phyloP scores from a whole-genome alignment of 2,329 filamentous ascomycete species.

The Teratosphaeria pseudoeucalypti region DNA sequence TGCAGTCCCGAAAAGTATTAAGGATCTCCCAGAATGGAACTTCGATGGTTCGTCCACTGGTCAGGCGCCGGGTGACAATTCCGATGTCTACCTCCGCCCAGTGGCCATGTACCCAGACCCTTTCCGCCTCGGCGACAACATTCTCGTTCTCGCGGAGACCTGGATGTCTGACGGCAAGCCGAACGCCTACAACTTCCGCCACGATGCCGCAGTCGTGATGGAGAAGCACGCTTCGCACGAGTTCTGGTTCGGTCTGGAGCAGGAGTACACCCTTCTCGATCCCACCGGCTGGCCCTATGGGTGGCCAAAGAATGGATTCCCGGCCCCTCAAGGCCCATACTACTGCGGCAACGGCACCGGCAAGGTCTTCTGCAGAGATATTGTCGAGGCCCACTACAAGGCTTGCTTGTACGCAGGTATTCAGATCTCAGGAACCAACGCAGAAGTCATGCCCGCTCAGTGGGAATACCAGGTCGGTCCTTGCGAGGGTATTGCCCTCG shows the following conservation, averaged over 20 bases:
- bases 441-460: slow-evolving; percentile 95
- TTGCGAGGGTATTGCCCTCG: slow-evolving; percentile 77
- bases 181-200: slow-evolving; percentile 97
- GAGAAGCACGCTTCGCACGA: slow-evolving; percentile 69
- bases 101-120: slow-evolving; percentile 84
- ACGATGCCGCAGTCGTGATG: slow-evolving; percentile 86
- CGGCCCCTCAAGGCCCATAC: slow-evolving; percentile 86
- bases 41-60: slow-evolving; percentile 83
- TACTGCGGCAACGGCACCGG: slow-evolving; percentile 97
- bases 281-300: slow-evolving; percentile 80
- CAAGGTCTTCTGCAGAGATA: slow-evolving; percentile 96
- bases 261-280: slow-evolving; percentile 93
- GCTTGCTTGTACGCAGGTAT: slow-evolving; percentile 79
- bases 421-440: slow-evolving; percentile 96
- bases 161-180: slow-evolving; percentile 89
- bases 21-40: slow-evolving; percentile 68
- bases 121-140: slow-evolving; percentile 81
- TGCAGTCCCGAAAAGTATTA: slow-evolving; percentile 46
- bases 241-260: slow-evolving; percentile 97
- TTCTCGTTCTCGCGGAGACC: slow-evolving; percentile 88
- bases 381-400: slow-evolving; percentile 92
- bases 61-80: slow-evolving; percentile 91
- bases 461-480: slow-evolving; percentile 98
- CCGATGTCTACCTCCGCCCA: slow-evolving; percentile 91
- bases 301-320: slow-evolving; percentile 81